Percentiles rank a stretch among this genome's conserved stretches.
Evolutionary conservation across 2,329 filamentous ascomycete species (phyloP).

Genomic region (Apiospora marii): DNA sequence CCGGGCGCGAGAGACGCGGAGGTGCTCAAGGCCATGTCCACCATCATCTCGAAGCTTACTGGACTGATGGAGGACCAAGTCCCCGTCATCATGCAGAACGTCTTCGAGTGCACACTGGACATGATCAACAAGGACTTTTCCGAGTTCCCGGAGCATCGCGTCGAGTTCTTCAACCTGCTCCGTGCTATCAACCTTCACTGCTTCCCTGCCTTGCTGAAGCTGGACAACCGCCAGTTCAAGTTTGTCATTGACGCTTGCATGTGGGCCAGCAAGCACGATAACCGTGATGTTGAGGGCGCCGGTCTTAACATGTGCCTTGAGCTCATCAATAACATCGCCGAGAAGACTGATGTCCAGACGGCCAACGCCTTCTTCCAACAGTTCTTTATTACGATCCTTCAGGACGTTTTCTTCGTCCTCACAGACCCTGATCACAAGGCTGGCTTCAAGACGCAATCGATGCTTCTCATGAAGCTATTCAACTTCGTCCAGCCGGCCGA

Average conservation of each 20-base stretch:
- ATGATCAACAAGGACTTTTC: slow-evolving; percentile 99
- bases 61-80: slow-evolving; percentile 98
- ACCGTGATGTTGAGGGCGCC: slow-evolving; percentile 94
- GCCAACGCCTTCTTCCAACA: slow-evolving; percentile 97
- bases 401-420: slow-evolving; percentile 98
- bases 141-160: slow-evolving; percentile 96
- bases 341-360: slow-evolving; percentile 84
- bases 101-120: slow-evolving; percentile 97
- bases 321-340: slow-evolving; percentile 96
- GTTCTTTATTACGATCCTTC: slow-evolving; percentile 93
- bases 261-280: slow-evolving; percentile 99
- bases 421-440: slow-evolving; percentile 99
- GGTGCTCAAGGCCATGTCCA: slow-evolving; percentile 96
- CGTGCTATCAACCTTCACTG: slow-evolving; percentile 96
- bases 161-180: slow-evolving; percentile 99
- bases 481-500: slow-evolving; percentile 85
- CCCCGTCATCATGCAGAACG: slow-evolving; percentile 95
- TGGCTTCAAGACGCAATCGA: slow-evolving; percentile 97
- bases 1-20: slow-evolving; percentile 95
- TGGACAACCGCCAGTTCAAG: slow-evolving; percentile 97
- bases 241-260: slow-evolving; percentile 99
- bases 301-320: slow-evolving; percentile 98
- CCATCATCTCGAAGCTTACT: slow-evolving; percentile 94
- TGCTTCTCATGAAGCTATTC: slow-evolving; percentile 94
- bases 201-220: slow-evolving; percentile 91